Percentiles rank a stretch among this genome's conserved stretches.
Evolutionary conservation across 2,329 filamentous ascomycete species (phyloP).

Genomic region (Sporothrix luriei): DNA sequence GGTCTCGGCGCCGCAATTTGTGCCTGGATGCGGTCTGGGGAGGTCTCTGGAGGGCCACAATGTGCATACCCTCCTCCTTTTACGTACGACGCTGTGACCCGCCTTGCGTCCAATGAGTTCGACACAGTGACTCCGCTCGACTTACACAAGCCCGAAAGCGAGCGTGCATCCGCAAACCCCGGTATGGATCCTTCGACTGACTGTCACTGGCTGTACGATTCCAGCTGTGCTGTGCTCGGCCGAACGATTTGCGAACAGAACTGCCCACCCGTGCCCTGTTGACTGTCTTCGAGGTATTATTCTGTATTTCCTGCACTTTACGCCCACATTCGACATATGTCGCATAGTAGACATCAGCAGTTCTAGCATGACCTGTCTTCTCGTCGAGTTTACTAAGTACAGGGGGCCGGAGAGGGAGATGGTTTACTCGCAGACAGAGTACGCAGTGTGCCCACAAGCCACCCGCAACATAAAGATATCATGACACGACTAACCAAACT

Average conservation of each 20-base stretch:
- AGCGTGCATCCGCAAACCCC: slow-evolving; percentile 8
- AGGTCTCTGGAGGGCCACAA: neutral
- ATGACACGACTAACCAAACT: no score
- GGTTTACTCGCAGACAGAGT: no score
- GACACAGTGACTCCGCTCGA: neutral
- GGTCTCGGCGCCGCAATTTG: slow-evolving; percentile 22
- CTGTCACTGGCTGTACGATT: no score
- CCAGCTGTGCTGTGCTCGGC: neutral
- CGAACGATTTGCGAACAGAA: neutral
- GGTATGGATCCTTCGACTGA: slow-evolving; percentile 13
- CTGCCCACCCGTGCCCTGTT: neutral
- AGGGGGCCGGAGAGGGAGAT: no score
- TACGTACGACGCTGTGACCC: neutral
- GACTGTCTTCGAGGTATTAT: neutral
- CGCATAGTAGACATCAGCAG: neutral
- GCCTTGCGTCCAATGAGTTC: neutral
- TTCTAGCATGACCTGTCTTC: neutral
- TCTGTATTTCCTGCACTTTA: no score
- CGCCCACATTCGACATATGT: neutral
- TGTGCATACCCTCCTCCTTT: slow-evolving; percentile 2
- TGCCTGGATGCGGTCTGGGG: neutral
- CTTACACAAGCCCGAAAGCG: neutral
- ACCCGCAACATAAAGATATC: no score
- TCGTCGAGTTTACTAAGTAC: neutral
- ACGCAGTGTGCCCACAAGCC: no score